phyloP scores from a whole-genome alignment of 495 filamentous ascomycete species.

The Daldinia caldariorum region DNA sequence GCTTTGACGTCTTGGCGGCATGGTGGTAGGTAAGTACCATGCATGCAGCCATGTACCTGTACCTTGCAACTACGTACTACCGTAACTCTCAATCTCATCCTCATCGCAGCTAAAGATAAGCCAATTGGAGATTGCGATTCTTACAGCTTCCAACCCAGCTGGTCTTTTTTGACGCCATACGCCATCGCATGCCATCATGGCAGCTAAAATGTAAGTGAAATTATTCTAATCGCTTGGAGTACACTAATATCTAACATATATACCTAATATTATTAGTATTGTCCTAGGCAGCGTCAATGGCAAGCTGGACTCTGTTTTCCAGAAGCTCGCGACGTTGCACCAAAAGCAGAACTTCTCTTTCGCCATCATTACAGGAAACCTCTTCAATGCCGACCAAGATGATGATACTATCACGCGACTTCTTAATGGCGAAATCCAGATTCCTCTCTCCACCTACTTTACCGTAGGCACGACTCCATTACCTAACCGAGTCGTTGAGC shows the following conservation, averaged over 20 bases:
- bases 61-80: neutral
- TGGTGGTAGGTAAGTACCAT: neutral
- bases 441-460: constrained; percentile 89
- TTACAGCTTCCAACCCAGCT: constrained; percentile 9
- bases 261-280: constrained; percentile 62
- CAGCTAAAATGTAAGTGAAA: constrained; percentile 74
- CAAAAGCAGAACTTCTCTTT: constrained; percentile 86
- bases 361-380: constrained; percentile 82
- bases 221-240: neutral
- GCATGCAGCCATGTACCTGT: no score
- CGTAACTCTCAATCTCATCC: constrained; percentile 2
- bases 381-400: constrained; percentile 71
- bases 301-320: constrained; percentile 74
- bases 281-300: constrained; percentile 84
- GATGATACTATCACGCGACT: constrained; percentile 70
- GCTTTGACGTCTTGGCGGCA: neutral
- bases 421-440: constrained; percentile 71
- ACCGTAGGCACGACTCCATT: constrained; percentile 74
- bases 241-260: constrained; percentile 46
- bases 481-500: constrained; percentile 72
- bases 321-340: constrained; percentile 80
- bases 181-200: constrained; percentile 58
- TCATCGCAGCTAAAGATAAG: neutral
- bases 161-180: constrained; percentile 12
- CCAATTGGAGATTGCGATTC: constrained; percentile 15